Evolutionary conservation across 306 rosid genomes (phyloP).

Genomic region (Nissolia schottii): DNA sequence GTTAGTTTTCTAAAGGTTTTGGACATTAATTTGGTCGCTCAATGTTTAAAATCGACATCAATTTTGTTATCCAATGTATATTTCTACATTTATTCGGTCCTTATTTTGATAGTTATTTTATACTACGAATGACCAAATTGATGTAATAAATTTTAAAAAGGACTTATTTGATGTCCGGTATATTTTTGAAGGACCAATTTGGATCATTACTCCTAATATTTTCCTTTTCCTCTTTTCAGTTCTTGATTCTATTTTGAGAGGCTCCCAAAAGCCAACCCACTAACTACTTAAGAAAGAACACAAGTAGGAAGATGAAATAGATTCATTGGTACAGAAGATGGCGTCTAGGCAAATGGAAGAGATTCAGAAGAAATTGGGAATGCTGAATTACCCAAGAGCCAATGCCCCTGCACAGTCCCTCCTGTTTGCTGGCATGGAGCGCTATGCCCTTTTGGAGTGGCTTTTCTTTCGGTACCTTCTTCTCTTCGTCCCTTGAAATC

Average conservation of each 20-base stretch:
- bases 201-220: background rate
- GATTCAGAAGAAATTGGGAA: conserved; percentile 67
- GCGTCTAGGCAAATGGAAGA: conserved; percentile 98
- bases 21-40: too few species aligned
- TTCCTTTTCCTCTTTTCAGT: background rate
- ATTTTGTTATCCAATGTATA: too few species aligned
- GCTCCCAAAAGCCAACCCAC: background rate
- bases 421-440: conserved; percentile 95
- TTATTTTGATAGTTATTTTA: too few species aligned
- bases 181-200: background rate
- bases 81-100: too few species aligned
- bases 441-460: conserved; percentile 94
- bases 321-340: conserved; percentile 35
- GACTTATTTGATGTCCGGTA: too few species aligned
- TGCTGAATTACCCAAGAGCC: conserved; percentile 78
- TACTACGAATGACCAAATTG: too few species aligned
- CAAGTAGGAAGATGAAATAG: conserved; percentile 2
- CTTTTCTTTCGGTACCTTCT: conserved; percentile 76
- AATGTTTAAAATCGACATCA: too few species aligned
- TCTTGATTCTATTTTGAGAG: background rate
- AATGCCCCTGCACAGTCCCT: conserved; percentile 93
- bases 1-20: too few species aligned
- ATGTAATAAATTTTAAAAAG: too few species aligned
- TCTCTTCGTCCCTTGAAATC: background rate
- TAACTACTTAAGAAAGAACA: background rate